Base-by-base conservation (phyloP, 345 rosid species). In the Citrus reticulata region DNA sequence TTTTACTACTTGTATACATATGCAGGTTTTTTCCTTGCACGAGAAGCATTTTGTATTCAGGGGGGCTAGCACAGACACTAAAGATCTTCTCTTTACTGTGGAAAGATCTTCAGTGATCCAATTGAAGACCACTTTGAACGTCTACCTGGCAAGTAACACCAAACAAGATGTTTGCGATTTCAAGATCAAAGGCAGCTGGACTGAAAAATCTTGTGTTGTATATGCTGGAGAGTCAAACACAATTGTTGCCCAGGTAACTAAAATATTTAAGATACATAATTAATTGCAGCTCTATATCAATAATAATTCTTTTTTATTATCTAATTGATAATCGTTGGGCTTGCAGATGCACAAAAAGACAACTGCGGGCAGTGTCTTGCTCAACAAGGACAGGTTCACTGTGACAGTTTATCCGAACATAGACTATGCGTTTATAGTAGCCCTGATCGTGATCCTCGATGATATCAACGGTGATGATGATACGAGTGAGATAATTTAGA, bases 31-130 rank as follows among this genome's bases (percentile, higher is more conserved):
- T 32, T 59, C 80, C 4, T n/a, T 58, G 32, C 92, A 91, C 68
- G 84, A 85, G 6, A 88, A 89, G 73, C 89, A 92, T 89, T 84
- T 77, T 68, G 91, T 49, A 2, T 89, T 81, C 69, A 76, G 89
- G 42, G 94, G 92, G 68, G 82, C 75, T 2, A 89, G 88, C 80
- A 85, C 85, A 6, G 80, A 86, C 13, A 42, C 73, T 1, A 80
- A 75, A 24, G 86, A 89, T 77, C 72, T 87, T 9, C 35, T 87
- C 13, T 90, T 85, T 25, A 87, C 80, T 14, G 82, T 79, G 32
- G 84, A 80, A 60, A 73, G 80, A 62, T 84, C 89, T 20, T 84
- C 89, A 1, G 58, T 80, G 78, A 60, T 89, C 46, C 91, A 89
- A 7, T 55, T 86, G 3, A 87, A 78, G 84, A 86, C 89, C 65